Base-by-base conservation (phyloP, 2,329 filamentous ascomycete species). In the Keithomyces neogunnii region DNA sequence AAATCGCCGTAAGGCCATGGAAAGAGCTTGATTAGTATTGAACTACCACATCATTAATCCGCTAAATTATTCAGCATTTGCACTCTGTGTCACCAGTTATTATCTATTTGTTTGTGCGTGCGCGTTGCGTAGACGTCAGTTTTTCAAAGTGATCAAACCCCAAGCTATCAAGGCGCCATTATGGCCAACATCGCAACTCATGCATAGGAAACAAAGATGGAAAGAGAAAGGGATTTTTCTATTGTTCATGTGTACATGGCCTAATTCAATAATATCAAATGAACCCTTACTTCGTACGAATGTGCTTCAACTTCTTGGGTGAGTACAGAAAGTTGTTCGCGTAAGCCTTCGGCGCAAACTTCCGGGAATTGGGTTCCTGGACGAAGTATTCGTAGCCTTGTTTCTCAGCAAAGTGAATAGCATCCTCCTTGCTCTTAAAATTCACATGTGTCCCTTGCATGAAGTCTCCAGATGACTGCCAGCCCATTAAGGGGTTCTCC, bases 301-400 rank as follows among this genome's bases (percentile, higher is more conserved):
- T 82, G 63, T 86, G 81, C 80, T 96, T 97, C 68, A 97, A 75
- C 80, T 92, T 93, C 71, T 82, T 85, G 10, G 87, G 75, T 56
- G 84, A 84, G 75, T 95, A 91, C 57, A 91, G 66, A 71, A 97
- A 99, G 75, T 97, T 96, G 72, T 95, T 95, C 55, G 93, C 92
- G 69, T 99, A 99, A 9, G 89, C 87, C 82, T 99, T 99, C 55
- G 90, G 88, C 13, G 83, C 75, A 62, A 96, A 85, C 65, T 85
- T 87, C 66, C 93, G 84, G 71, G 83, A 82, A 65, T 96, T 95
- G 36, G 93, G 92, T 73, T 97, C 93, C 76, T 97, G 93, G 29
- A 99, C 91, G 68, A 93, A 97, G 72, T 96, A 99, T 68, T 99
- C 92, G 68, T 99, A 99, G 36, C 95, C 93, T 71, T 99, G 93